A percentile compares a stretch with the other conserved stretches of the same genome.
phyloP scores from a whole-genome alignment of 257 asterid species.

The Anisodus acutangulus region DNA sequence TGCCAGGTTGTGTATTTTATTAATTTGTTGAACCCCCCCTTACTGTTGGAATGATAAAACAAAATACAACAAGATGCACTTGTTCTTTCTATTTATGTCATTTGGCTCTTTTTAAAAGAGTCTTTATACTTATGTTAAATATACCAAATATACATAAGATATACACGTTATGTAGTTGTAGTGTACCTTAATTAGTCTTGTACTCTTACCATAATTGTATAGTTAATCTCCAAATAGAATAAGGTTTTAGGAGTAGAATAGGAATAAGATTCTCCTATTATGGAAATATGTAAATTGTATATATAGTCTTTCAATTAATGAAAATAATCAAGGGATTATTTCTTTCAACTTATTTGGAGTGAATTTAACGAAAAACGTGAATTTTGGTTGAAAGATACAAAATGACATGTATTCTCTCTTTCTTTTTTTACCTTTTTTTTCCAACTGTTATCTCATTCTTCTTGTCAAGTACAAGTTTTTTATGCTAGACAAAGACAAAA shows the following conservation, averaged over 20 bases:
- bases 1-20: not conserved
- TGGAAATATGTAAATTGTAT: no score
- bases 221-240: no score
- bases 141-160: no score
- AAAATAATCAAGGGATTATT: no score
- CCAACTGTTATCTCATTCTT: not conserved
- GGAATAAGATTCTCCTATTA: no score
- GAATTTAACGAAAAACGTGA: not conserved
- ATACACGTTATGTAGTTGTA: no score
- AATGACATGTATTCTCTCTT: not conserved
- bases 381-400: slow-evolving; percentile 24
- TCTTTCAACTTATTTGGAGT: not conserved
- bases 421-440: no score
- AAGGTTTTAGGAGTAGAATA: no score
- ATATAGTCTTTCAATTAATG: no score
- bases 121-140: not conserved
- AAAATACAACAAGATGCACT: not conserved
- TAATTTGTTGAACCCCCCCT: not conserved
- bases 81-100: not conserved
- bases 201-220: no score
- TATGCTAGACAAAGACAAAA: not conserved
- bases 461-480: not conserved
- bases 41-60: not conserved
- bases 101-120: not conserved
- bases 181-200: no score